phyloP scores from a whole-genome alignment of 208 protist species.

The Herpetomonas samuelpessoai region DNA sequence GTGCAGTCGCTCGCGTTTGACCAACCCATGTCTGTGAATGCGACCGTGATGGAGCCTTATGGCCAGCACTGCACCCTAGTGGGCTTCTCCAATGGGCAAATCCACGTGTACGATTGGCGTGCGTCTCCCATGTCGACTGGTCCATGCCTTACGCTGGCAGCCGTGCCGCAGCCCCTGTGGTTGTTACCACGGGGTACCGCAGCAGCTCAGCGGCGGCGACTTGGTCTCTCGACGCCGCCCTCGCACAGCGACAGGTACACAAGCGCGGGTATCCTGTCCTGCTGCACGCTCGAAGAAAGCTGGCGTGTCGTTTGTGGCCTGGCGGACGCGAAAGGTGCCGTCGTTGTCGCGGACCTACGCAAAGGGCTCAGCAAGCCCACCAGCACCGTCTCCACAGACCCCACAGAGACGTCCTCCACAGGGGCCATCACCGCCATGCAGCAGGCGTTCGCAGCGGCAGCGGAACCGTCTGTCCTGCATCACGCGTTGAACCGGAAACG shows the following conservation, averaged over 20 bases:
- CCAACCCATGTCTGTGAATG: constrained; percentile 28
- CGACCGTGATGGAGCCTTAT: constrained; percentile 52
- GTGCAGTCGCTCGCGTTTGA: constrained; percentile 16
- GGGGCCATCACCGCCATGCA: background rate
- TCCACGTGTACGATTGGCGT: constrained; percentile 66
- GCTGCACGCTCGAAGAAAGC: constrained; percentile 40
- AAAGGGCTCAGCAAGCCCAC: background rate
- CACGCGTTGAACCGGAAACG: background rate
- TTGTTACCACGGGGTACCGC: constrained; percentile 12
- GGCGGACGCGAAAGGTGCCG: constrained; percentile 41
- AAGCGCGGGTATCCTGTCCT: constrained; percentile 55
- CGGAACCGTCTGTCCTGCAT: background rate
- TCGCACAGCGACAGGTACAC: background rate
- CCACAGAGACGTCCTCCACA: too few relatives aligned
- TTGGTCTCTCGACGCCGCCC: background rate
- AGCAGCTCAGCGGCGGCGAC: constrained; percentile 4
- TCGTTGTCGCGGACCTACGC: constrained; percentile 63
- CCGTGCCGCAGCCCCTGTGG: constrained; percentile 43
- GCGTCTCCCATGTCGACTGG: constrained; percentile 6
- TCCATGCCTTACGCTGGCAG: background rate
- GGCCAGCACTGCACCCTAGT: constrained; percentile 42
- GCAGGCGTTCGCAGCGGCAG: background rate
- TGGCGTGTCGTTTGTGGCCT: constrained; percentile 69
- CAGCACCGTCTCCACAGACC: background rate
- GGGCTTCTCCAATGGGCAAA: constrained; percentile 56